Percentiles rank a stretch among this genome's conserved stretches.
phyloP scores from a whole-genome alignment of 176 grass and related monocot genomes.

The Triticum timopheevii region DNA sequence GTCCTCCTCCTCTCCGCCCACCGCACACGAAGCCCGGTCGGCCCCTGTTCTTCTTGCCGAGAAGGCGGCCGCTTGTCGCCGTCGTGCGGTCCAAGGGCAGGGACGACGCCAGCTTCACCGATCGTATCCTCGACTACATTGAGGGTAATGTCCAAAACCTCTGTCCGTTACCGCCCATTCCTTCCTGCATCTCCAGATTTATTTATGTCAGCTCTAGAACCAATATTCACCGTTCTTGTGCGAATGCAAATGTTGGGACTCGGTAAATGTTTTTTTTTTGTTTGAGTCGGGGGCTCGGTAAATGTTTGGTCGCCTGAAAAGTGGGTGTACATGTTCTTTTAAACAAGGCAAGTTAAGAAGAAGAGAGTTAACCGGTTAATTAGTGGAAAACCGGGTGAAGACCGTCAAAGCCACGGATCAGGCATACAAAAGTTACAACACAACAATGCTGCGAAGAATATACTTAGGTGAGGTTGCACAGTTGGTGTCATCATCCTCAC shows the following conservation, averaged over 20 bases:
- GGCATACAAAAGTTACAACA: too few species aligned
- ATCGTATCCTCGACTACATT: slow-evolving; percentile 91
- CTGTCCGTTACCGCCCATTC: too few species aligned
- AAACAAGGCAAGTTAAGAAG: not conserved
- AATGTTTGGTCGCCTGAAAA: not conserved
- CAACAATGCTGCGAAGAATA: not conserved
- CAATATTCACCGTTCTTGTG: not conserved
- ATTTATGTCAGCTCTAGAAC: not conserved
- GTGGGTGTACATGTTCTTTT: too few species aligned
- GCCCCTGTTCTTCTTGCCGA: not conserved
- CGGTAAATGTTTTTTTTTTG: too few species aligned
- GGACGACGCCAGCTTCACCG: slow-evolving; percentile 82
- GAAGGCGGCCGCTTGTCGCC: not conserved
- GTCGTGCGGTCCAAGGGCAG: slow-evolving; percentile 42
- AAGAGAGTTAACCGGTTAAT: not conserved
- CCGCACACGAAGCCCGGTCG: too few species aligned
- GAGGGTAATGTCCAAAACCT: slow-evolving; percentile 44
- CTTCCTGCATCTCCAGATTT: not conserved
- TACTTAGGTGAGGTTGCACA: not conserved
- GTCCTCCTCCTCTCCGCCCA: not conserved
- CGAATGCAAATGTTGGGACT: not conserved
- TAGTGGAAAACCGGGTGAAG: accelerated
- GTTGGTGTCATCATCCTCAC: not conserved
- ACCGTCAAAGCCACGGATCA: too few species aligned
- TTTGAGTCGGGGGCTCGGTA: not conserved